phyloP scores from a whole-genome alignment of 768 basidiomycete genomes.

The Gloeopeniophorella convolvens region DNA sequence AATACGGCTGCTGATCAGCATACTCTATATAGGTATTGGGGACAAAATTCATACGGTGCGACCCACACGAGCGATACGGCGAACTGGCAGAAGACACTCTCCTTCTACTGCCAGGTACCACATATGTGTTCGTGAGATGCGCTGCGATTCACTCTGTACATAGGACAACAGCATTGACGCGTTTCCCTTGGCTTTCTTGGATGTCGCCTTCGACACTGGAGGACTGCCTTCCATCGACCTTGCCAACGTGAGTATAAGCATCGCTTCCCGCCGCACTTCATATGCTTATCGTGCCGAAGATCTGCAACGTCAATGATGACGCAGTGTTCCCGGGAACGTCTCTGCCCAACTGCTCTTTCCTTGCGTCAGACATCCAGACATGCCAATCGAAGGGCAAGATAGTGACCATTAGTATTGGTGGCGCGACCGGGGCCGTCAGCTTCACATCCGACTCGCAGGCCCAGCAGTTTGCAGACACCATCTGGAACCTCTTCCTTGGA shows the following conservation, averaged over 20 bases:
- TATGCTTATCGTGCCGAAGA: slow-evolving; percentile 33
- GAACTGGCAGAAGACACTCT: slow-evolving; percentile 45
- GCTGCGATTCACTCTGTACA: neutral
- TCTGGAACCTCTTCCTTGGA: slow-evolving; percentile 71
- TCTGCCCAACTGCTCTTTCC: slow-evolving; percentile 53
- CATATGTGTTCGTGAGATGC: neutral
- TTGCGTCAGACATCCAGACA: slow-evolving; percentile 53
- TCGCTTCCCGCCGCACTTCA: neutral
- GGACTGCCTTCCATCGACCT: slow-evolving; percentile 54
- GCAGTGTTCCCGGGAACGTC: slow-evolving; percentile 54
- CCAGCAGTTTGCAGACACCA: slow-evolving; percentile 50
- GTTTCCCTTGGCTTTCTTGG: slow-evolving; percentile 56
- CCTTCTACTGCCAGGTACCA: slow-evolving; percentile 46
- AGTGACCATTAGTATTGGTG: slow-evolving; percentile 34
- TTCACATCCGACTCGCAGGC: slow-evolving; percentile 57
- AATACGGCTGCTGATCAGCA: neutral
- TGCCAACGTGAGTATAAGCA: slow-evolving; percentile 40
- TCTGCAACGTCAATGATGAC: slow-evolving; percentile 53
- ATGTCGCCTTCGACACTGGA: slow-evolving; percentile 53
- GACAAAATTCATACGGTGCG: slow-evolving; percentile 56
- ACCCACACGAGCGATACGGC: slow-evolving; percentile 34
- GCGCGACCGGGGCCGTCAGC: slow-evolving; percentile 51
- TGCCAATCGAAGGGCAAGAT: slow-evolving; percentile 48
- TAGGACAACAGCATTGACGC: slow-evolving; percentile 53
- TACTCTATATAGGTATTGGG: slow-evolving; percentile 40